A percentile compares a stretch with the other conserved stretches of the same genome.
These are phyloP conservation scores for Colletotrichum nymphaeae DNA, from an alignment of 2,329 filamentous ascomycete genomes.

Conservation along the genomic window DNA sequence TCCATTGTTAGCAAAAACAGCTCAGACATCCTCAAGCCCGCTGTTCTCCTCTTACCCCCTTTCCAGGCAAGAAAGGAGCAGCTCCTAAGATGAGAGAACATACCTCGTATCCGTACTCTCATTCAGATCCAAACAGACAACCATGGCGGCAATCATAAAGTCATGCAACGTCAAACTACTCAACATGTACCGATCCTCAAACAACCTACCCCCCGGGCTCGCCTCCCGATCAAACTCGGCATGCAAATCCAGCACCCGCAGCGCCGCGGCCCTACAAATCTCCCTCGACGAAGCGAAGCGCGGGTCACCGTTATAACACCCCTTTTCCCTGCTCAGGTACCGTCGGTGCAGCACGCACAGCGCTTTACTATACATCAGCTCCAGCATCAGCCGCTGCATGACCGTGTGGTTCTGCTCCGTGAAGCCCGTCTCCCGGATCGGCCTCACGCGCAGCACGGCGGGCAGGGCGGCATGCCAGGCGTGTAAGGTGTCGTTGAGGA, in stretches of 20 bases:
- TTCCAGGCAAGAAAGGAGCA: background rate
- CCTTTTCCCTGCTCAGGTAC: slow-evolving; percentile 54
- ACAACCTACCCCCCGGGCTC: slow-evolving; percentile 61
- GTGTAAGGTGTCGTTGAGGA: slow-evolving; percentile 54
- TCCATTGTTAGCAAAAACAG: slow-evolving; percentile 33
- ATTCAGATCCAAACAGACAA: slow-evolving; percentile 64
- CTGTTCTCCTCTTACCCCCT: background rate
- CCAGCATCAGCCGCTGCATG: slow-evolving; percentile 60
- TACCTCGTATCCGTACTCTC: slow-evolving; percentile 53
- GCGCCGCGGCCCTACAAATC: slow-evolving; percentile 55
- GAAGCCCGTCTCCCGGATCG: slow-evolving; percentile 55
- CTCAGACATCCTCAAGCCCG: background rate
- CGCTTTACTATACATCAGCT: slow-evolving; percentile 60
- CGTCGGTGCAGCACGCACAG: slow-evolving; percentile 62
- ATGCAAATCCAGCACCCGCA: slow-evolving; percentile 58
- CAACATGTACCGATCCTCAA: slow-evolving; percentile 64
- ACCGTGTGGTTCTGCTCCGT: slow-evolving; percentile 57
- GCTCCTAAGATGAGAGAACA: slow-evolving; percentile 17
- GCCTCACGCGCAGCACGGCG: slow-evolving; percentile 51
- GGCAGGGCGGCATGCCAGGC: slow-evolving; percentile 52
- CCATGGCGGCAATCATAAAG: slow-evolving; percentile 70
- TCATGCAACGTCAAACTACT: slow-evolving; percentile 65
- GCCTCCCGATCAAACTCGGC: slow-evolving; percentile 59
- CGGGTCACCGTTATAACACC: slow-evolving; percentile 41
- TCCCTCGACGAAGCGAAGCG: slow-evolving; percentile 52